Evolutionary conservation across 192 early-diverging fungal species (phyloP).

Genomic region (Fimicolochytrium jonesii): DNA sequence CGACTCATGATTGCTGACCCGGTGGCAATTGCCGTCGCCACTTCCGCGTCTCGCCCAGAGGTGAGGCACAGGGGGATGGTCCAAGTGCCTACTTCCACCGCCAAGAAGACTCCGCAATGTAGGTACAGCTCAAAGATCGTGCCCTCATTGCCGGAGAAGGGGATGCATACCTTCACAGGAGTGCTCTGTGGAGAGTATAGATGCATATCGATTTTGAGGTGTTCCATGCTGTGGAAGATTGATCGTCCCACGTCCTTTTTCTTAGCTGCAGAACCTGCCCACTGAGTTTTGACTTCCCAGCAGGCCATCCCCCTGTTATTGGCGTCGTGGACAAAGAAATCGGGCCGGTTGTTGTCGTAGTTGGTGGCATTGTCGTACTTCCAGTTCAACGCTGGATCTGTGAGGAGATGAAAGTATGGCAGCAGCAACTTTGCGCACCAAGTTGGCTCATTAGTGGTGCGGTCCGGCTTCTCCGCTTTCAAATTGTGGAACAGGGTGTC

Average conservation of each 20-base stretch:
- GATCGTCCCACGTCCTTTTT: not conserved
- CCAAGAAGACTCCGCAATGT: not conserved
- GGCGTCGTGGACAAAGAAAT: not conserved
- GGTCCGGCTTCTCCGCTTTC: not conserved
- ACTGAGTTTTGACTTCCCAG: not conserved
- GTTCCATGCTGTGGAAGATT: not conserved
- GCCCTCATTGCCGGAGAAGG: not conserved
- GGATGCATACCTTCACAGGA: too few relatives aligned
- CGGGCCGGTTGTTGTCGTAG: not conserved
- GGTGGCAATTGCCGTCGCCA: too few relatives aligned
- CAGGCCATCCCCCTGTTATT: not conserved
- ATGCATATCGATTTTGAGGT: not conserved
- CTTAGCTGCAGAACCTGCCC: not conserved
- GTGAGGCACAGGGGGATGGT: not conserved
- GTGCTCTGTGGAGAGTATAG: not conserved
- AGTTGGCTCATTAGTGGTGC: not conserved
- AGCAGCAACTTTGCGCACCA: not conserved
- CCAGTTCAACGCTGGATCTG: not conserved
- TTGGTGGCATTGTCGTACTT: not conserved
- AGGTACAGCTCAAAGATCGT: not conserved
- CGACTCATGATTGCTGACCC: too few relatives aligned
- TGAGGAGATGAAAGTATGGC: not conserved
- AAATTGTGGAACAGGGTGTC: not conserved
- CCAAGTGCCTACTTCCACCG: not conserved
- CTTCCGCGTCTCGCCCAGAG: not conserved